Conservation (phyloP, 108 stramenopile species). For the Nitzschia sp. region DNA sequence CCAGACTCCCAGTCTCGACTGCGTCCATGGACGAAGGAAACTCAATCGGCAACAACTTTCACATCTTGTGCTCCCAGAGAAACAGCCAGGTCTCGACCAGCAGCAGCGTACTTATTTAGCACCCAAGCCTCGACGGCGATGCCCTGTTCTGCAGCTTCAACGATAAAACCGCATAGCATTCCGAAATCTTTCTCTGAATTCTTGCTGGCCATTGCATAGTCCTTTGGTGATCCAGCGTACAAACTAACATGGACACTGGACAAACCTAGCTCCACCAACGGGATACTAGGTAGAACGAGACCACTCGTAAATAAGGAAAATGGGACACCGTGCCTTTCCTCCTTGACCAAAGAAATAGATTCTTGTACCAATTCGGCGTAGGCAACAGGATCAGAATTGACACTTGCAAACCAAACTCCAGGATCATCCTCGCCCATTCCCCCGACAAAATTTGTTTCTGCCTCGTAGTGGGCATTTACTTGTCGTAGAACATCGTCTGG, state of each 20-base stretch:
- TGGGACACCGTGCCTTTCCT: constrained; percentile 41
- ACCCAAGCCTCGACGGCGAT: constrained; percentile 29
- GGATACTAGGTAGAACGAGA: not conserved
- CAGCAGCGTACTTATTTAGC: constrained; percentile 9
- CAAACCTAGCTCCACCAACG: constrained; percentile 1
- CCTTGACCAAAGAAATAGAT: constrained; percentile 19
- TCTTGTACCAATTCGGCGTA: constrained; percentile 15
- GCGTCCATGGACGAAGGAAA: no score
- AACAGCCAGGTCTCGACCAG: constrained; percentile 31
- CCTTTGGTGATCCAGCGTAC: constrained; percentile 25
- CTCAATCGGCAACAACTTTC: constrained; percentile 13
- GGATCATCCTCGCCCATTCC: constrained; percentile 49
- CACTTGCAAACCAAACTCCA: constrained; percentile 34
- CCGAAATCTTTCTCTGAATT: constrained; percentile 26
- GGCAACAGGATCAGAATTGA: constrained; percentile 16
- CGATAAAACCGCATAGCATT: constrained; percentile 40
- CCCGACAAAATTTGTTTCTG: constrained; percentile 41
- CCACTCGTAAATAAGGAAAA: constrained; percentile 34
- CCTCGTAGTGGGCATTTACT: constrained; percentile 22
- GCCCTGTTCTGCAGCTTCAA: constrained; percentile 24
- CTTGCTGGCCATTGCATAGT: constrained; percentile 19
- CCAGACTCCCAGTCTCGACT: no score
- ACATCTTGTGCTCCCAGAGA: constrained; percentile 32
- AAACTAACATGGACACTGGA: constrained; percentile 23
- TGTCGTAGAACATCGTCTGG: not conserved